Conservation (phyloP, 768 basidiomycete genomes). For the Hortiboletus flavorubellus region DNA sequence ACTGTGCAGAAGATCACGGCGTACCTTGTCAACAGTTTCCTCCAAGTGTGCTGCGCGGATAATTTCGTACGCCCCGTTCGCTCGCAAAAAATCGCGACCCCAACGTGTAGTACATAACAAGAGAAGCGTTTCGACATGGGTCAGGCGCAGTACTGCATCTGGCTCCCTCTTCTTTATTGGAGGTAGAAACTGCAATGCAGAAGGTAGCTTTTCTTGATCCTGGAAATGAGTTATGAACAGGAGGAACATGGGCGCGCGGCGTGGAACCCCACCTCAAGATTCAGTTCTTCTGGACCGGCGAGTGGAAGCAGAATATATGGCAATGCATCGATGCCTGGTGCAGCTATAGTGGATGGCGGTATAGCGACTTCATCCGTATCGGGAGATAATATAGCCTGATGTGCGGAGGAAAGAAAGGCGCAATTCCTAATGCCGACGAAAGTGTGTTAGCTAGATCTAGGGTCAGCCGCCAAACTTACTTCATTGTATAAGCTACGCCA, state of each 20-base stretch:
- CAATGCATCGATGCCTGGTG: slow-evolving; percentile 80
- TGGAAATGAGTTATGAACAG: slow-evolving; percentile 30
- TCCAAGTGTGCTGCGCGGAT: slow-evolving; percentile 72
- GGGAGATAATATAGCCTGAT: slow-evolving; percentile 66
- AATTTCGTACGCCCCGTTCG: slow-evolving; percentile 84
- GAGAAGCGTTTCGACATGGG: slow-evolving; percentile 85
- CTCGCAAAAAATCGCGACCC: slow-evolving; percentile 79
- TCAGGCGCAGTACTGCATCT: slow-evolving; percentile 72
- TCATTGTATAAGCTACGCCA: slow-evolving; percentile 83
- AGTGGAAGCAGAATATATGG: slow-evolving; percentile 86
- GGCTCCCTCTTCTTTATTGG: slow-evolving; percentile 79
- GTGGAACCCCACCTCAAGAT: slow-evolving; percentile 64
- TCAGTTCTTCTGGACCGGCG: slow-evolving; percentile 93
- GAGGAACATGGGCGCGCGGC: background rate
- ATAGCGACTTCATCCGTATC: slow-evolving; percentile 57
- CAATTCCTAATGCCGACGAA: slow-evolving; percentile 57
- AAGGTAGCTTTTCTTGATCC: slow-evolving; percentile 86
- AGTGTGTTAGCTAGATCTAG: slow-evolving; percentile 10
- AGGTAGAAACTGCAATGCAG: slow-evolving; percentile 84
- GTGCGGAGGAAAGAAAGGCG: slow-evolving; percentile 63
- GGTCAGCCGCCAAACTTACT: slow-evolving; percentile 45
- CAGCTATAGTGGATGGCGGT: slow-evolving; percentile 51
- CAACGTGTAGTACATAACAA: slow-evolving; percentile 86
- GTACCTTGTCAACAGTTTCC: slow-evolving; percentile 76
- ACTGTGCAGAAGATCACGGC: slow-evolving; percentile 15